A percentile compares a stretch with the other conserved stretches of the same genome.
Conservation (phyloP, 331 rosid genomes). For the Erythrophleum ivorense region DNA sequence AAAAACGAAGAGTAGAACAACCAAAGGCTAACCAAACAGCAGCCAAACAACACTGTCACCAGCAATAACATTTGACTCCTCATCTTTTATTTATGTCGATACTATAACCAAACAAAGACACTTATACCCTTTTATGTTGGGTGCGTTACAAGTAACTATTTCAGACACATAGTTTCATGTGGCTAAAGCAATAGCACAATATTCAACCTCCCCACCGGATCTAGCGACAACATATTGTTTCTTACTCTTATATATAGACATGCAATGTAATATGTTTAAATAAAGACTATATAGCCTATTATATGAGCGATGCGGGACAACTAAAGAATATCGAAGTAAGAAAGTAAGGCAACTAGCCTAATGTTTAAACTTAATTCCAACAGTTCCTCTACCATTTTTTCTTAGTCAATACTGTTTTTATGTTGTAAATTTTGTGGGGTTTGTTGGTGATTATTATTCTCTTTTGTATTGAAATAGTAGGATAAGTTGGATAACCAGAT, state of each 20-base stretch:
- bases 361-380: background rate
- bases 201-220: background rate
- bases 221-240: background rate
- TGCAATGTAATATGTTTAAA: background rate
- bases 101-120: background rate
- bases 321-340: background rate
- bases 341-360: background rate
- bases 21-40: background rate
- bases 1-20: background rate
- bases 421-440: background rate
- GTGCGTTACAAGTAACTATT: background rate
- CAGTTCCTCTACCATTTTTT: background rate
- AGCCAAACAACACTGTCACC: background rate
- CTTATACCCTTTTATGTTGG: background rate
- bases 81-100: background rate
- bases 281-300: background rate
- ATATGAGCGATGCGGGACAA: background rate
- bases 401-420: background rate
- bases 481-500: background rate
- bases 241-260: background rate
- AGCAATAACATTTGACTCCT: background rate
- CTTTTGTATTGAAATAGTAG: background rate
- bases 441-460: no score
- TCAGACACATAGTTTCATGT: background rate
- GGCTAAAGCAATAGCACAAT: background rate